These are phyloP conservation scores for Linnemannia elongata DNA, from an alignment of 192 early-diverging fungal species.

Conservation along the genomic window DNA sequence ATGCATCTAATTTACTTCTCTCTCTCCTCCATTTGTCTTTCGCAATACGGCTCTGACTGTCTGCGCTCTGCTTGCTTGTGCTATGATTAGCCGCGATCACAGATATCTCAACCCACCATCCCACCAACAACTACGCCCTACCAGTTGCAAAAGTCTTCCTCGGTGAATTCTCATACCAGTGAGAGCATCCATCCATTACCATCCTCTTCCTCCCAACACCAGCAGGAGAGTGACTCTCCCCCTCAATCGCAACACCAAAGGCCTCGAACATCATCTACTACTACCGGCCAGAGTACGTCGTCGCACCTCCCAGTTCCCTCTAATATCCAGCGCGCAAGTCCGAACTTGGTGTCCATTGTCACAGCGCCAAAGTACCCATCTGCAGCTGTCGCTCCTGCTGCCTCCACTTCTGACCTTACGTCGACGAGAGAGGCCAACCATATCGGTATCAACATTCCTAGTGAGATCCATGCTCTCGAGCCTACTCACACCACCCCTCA, in stretches of 20 bases:
- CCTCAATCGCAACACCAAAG: neutral
- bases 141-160: constrained; percentile 10
- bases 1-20: neutral
- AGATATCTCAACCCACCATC: neutral
- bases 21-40: neutral
- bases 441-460: neutral
- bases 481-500: neutral
- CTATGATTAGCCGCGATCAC: neutral
- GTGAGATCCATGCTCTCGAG: neutral
- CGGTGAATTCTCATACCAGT: neutral
- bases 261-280: neutral
- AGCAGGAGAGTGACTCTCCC: neutral
- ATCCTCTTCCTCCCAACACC: neutral
- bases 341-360: constrained; percentile 11
- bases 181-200: neutral
- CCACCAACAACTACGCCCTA: constrained; percentile 47
- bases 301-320: neutral
- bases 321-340: constrained; percentile 17
- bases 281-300: neutral
- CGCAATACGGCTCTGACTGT: neutral
- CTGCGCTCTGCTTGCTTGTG: neutral
- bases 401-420: neutral
- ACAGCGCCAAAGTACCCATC: constrained; percentile 23
- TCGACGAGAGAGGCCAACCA: neutral
- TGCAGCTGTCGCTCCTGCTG: constrained; percentile 3